A percentile compares a stretch with the other conserved stretches of the same genome.
Evolutionary conservation across 345 rosid genomes (phyloP).

Genomic region (Populus deltoides): DNA sequence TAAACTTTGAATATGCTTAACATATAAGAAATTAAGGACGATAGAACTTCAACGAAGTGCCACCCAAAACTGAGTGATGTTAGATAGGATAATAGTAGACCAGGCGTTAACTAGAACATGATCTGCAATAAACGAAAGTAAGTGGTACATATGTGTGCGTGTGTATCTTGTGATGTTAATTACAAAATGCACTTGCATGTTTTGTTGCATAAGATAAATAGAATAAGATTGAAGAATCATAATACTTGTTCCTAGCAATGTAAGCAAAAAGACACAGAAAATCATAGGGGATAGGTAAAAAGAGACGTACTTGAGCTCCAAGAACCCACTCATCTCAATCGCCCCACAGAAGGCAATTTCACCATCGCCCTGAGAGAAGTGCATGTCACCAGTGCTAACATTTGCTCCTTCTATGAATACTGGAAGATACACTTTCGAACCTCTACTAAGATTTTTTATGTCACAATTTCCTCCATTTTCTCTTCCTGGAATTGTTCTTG

Average conservation of each 20-base stretch:
- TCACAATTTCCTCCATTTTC: slow-evolving; percentile 98
- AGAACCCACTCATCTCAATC: slow-evolving; percentile 90
- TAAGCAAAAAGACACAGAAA: background rate
- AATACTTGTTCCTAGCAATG: background rate
- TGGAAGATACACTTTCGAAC: slow-evolving; percentile 80
- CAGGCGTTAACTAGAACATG: too few species aligned
- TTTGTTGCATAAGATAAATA: too few species aligned
- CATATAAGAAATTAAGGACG: too few species aligned
- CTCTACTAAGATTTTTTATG: slow-evolving; percentile 83
- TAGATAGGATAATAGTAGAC: too few species aligned
- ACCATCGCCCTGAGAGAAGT: slow-evolving; percentile 96
- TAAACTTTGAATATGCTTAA: background rate
- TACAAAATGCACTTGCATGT: too few species aligned
- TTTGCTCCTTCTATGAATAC: slow-evolving; percentile 91
- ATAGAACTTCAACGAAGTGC: too few species aligned
- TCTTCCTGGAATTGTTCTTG: slow-evolving; percentile 87
- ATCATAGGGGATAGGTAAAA: slow-evolving; percentile 1
- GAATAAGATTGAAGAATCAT: too few species aligned
- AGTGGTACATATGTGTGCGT: too few species aligned
- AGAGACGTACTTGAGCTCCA: slow-evolving; percentile 65
- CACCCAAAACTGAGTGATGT: too few species aligned
- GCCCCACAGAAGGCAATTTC: slow-evolving; percentile 94
- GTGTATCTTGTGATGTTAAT: too few species aligned
- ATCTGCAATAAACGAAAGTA: too few species aligned
- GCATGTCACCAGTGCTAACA: slow-evolving; percentile 91